Conservation (phyloP, 2,329 filamentous ascomycete genomes). For the Aspergillus ruber region DNA sequence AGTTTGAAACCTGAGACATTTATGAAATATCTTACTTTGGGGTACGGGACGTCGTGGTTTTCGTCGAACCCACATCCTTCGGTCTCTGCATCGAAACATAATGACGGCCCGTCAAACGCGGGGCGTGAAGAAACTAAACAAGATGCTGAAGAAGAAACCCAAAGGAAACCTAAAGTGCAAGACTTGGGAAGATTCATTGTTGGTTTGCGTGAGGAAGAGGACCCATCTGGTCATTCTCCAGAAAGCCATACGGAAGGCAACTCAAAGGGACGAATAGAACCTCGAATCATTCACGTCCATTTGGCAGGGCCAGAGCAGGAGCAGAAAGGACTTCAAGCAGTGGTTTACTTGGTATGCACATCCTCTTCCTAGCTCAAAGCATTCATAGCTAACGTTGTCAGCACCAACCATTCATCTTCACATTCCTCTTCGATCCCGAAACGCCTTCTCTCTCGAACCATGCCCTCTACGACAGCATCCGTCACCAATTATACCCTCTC, state of each 20-base stretch:
- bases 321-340: constrained; percentile 27
- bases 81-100: constrained; percentile 17
- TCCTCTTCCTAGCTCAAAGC: background rate
- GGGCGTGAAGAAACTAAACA: constrained; percentile 1
- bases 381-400: constrained; percentile 12
- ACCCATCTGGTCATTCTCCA: constrained; percentile 23
- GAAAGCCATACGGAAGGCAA: constrained; percentile 14
- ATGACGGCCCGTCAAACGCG: constrained; percentile 5
- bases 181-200: constrained; percentile 35
- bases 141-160: background rate
- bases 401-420: constrained; percentile 47
- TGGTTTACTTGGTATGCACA: constrained; percentile 37
- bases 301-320: constrained; percentile 13
- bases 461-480: constrained; percentile 43
- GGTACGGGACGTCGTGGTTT: constrained; percentile 45
- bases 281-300: constrained; percentile 31
- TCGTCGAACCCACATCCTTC: constrained; percentile 24
- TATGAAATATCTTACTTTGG: constrained; percentile 45
- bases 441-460: constrained; percentile 36
- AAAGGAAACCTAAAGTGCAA: constrained; percentile 14
- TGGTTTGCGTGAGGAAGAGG: constrained; percentile 35
- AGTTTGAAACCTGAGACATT: constrained; percentile 38
- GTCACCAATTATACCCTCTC: constrained; percentile 44
- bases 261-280: constrained; percentile 25
- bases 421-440: constrained; percentile 42